Conservation (phyloP, 768 basidiomycete species). For the Amanita muscaria region DNA sequence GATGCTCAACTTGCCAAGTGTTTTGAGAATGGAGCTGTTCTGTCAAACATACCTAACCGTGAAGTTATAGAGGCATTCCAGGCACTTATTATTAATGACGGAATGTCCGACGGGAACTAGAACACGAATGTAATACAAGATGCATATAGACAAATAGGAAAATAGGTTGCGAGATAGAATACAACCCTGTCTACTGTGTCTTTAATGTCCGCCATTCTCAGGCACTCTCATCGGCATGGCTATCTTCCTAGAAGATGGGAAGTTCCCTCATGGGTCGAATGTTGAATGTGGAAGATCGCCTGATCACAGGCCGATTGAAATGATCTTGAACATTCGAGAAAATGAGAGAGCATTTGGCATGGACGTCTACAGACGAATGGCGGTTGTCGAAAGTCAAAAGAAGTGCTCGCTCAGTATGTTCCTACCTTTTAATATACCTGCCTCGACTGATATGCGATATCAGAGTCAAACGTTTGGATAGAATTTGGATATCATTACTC, state of each 20-base stretch:
- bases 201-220: no score
- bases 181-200: no score
- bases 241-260: not conserved
- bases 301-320: not conserved
- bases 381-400: constrained; percentile 86
- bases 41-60: constrained; percentile 15
- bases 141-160: not conserved
- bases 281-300: not conserved
- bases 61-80: constrained; percentile 2
- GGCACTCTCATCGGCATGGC: no score
- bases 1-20: constrained; percentile 57
- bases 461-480: constrained; percentile 90
- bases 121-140: not conserved
- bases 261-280: not conserved
- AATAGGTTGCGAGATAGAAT: no score
- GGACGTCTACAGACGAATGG: constrained; percentile 61
- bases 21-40: constrained; percentile 52
- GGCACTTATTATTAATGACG: constrained; percentile 21
- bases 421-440: constrained; percentile 1
- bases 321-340: not conserved
- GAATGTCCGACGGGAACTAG: constrained; percentile 19
- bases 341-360: not conserved
- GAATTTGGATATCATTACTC: constrained; percentile 12
- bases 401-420: constrained; percentile 70
- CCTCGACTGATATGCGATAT: constrained; percentile 13